Conservation (phyloP, 192 early-diverging fungal species). For the Oehlia diaphana region DNA sequence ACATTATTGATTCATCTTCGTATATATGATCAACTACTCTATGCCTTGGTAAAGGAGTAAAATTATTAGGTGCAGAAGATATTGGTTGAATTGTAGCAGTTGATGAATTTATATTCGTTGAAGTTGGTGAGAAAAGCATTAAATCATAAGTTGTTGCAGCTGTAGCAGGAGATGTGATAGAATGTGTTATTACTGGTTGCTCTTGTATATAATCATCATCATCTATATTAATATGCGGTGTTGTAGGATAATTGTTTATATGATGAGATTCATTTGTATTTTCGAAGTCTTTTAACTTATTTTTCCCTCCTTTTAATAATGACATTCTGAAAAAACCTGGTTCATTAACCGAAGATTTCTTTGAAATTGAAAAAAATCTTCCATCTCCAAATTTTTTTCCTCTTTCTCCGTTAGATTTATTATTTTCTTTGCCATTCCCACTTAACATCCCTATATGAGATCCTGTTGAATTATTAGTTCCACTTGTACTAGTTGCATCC, state of each 20-base stretch:
- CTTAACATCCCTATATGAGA: conserved; percentile 10
- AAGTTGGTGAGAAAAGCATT: background rate
- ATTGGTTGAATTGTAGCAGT: background rate
- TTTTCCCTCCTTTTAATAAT: background rate
- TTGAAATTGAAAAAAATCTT: conserved; percentile 16
- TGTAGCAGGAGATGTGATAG: background rate
- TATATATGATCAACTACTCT: background rate
- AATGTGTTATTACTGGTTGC: background rate
- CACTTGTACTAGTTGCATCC: background rate
- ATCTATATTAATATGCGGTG: conserved; percentile 18
- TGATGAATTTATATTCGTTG: background rate
- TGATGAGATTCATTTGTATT: background rate
- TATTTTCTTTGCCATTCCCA: background rate
- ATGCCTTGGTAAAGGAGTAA: background rate
- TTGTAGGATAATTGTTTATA: background rate
- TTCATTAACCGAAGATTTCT: background rate
- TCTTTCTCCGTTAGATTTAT: background rate
- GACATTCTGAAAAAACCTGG: conserved; percentile 19
- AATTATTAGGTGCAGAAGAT: background rate
- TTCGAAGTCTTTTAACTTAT: background rate
- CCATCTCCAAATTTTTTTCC: conserved; percentile 1
- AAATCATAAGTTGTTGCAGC: background rate
- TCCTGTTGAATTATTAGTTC: background rate
- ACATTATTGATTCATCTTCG: conserved; percentile 6
- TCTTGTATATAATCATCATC: conserved; percentile 11